Percentiles rank a stretch among this genome's conserved stretches.
phyloP scores from a whole-genome alignment of 2,329 filamentous ascomycete genomes.

The Xylaria arbuscula region DNA sequence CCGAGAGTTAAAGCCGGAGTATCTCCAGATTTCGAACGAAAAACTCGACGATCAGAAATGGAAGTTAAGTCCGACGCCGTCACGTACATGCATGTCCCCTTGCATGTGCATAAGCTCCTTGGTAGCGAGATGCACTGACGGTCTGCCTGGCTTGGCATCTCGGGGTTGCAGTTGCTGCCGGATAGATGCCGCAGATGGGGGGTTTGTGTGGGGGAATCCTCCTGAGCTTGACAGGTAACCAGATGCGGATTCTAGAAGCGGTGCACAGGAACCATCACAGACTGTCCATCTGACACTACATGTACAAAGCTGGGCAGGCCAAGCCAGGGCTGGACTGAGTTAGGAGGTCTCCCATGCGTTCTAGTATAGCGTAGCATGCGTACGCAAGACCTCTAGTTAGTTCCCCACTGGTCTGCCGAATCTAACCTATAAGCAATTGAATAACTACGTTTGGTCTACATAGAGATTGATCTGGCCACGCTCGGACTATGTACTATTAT shows the following conservation, averaged over 20 bases:
- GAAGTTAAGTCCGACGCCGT: slow-evolving; percentile 12
- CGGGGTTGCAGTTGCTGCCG: background rate
- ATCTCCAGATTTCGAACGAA: background rate
- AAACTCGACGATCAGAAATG: background rate
- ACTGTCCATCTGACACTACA: background rate
- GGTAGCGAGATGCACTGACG: slow-evolving; percentile 15
- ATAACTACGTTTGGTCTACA: background rate
- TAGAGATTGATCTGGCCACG: background rate
- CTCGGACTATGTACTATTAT: background rate
- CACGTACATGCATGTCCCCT: background rate
- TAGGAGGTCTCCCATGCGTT: background rate
- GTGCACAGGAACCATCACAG: background rate
- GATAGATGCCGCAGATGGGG: background rate
- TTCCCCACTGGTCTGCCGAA: background rate
- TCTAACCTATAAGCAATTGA: background rate
- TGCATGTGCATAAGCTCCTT: slow-evolving; percentile 1
- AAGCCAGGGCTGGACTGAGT: background rate
- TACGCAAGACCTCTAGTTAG: background rate
- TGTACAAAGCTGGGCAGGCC: too few species aligned
- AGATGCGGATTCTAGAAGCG: background rate
- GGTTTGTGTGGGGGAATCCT: background rate
- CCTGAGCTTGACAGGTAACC: background rate
- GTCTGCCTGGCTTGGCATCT: slow-evolving; percentile 5
- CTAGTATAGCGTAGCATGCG: background rate
- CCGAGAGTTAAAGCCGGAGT: background rate